These are phyloP conservation scores for Lineolata rhizophorae DNA, from an alignment of 495 filamentous ascomycete species.

Conservation along the genomic window DNA sequence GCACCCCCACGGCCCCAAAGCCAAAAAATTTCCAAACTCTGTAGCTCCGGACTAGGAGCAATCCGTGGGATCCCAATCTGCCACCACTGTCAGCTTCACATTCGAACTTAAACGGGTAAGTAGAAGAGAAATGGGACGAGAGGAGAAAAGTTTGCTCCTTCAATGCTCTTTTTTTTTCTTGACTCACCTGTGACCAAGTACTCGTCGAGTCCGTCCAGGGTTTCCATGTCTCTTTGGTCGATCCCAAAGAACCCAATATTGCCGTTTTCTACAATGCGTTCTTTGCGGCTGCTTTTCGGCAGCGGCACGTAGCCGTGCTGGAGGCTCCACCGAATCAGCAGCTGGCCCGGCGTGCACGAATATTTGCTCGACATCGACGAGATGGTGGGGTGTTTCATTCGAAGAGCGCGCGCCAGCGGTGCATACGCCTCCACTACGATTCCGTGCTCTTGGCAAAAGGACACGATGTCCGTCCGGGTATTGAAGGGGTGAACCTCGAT, in stretches of 20 bases:
- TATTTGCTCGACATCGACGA: conserved; percentile 41
- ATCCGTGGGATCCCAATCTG: conserved; percentile 16
- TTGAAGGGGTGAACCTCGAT: conserved; percentile 89
- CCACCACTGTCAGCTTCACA: conserved; percentile 2
- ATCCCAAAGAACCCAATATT: conserved; percentile 69
- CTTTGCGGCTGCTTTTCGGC: conserved; percentile 49
- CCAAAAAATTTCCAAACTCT: no score
- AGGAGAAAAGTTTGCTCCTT: no score
- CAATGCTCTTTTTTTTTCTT: no score
- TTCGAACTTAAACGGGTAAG: not conserved
- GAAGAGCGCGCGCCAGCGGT: conserved; percentile 46
- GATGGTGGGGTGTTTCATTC: conserved; percentile 42
- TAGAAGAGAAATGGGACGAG: not conserved
- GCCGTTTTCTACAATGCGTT: conserved; percentile 52
- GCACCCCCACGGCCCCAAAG: no score
- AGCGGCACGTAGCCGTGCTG: conserved; percentile 33
- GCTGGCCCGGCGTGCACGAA: conserved; percentile 50
- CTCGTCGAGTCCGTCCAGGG: conserved; percentile 43
- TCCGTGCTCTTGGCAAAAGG: conserved; percentile 47
- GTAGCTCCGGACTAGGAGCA: conserved; percentile 5
- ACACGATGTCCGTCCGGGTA: conserved; percentile 48
- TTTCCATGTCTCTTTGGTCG: conserved; percentile 31
- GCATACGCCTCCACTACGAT: conserved; percentile 52
- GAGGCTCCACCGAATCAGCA: conserved; percentile 70
- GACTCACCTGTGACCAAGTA: conserved; percentile 36